Conservation (phyloP, 768 basidiomycete species). For the Suillus variegatus region DNA sequence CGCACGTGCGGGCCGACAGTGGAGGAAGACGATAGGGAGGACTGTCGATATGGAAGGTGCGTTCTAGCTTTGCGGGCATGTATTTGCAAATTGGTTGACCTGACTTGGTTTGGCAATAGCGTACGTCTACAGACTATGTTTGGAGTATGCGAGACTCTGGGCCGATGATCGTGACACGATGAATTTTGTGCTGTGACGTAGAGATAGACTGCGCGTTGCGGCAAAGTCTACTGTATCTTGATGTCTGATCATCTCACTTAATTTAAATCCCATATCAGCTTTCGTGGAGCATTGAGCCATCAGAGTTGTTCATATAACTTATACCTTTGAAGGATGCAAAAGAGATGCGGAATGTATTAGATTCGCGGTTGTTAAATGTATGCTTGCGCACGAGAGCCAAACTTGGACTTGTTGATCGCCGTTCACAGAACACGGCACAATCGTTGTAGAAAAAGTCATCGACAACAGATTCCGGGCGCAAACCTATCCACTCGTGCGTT, state of each 20-base stretch:
- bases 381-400: neutral
- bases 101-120: constrained; percentile 39
- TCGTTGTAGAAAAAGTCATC: neutral
- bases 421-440: neutral
- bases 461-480: neutral
- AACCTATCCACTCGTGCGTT: neutral
- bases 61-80: constrained; percentile 24
- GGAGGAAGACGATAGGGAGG: constrained; percentile 84
- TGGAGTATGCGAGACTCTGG: constrained; percentile 87
- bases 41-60: constrained; percentile 91
- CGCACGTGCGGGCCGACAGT: constrained; percentile 88
- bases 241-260: neutral
- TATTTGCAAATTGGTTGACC: constrained; percentile 1
- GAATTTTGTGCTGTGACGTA: constrained; percentile 34
- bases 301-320: constrained; percentile 1
- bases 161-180: constrained; percentile 83
- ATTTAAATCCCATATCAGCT: neutral
- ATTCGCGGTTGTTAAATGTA: neutral
- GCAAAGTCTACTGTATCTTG: neutral
- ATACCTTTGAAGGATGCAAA: neutral
- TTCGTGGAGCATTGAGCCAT: neutral
- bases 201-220: neutral
- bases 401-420: neutral
- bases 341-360: neutral
- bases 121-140: constrained; percentile 83